A percentile compares a stretch with the other conserved stretches of the same genome.
Conservation (phyloP, 257 asterid genomes). For the Ophiorrhiza pumila region DNA sequence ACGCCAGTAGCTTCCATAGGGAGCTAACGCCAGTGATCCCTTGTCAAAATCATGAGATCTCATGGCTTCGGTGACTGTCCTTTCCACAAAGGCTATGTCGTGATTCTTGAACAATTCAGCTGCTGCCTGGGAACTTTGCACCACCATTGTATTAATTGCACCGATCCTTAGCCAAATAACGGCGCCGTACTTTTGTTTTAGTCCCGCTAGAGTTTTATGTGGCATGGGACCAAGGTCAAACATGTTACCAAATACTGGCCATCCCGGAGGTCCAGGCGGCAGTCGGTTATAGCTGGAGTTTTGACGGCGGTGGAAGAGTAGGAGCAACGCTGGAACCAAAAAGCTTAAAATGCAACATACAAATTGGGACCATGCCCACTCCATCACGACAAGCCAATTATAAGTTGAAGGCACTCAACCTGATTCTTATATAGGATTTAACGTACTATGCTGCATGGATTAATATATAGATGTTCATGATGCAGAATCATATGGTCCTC, state of each 20-base stretch:
- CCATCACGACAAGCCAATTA: background rate
- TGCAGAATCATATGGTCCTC: no score
- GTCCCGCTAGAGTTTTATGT: constrained; percentile 27
- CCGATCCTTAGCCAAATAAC: constrained; percentile 33
- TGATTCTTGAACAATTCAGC: constrained; percentile 39
- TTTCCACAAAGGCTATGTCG: constrained; percentile 27
- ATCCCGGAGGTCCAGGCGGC: constrained; percentile 23
- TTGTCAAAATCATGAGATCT: constrained; percentile 17
- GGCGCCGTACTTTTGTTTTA: constrained; percentile 26
- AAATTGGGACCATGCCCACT: background rate
- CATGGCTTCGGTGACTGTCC: constrained; percentile 21
- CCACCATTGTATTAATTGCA: constrained; percentile 28
- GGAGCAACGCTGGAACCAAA: constrained; percentile 3
- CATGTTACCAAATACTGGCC: constrained; percentile 33
- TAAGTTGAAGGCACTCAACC: background rate
- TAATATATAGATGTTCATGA: background rate
- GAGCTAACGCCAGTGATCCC: constrained; percentile 27
- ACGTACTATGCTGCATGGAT: background rate
- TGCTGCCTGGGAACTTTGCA: constrained; percentile 28
- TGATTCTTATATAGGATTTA: background rate
- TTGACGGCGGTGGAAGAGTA: background rate
- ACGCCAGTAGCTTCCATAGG: constrained; percentile 33
- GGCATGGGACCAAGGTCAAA: constrained; percentile 28
- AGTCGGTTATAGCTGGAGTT: constrained; percentile 3
- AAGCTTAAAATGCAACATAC: background rate